Conservation (phyloP, 2,329 filamentous ascomycete genomes). For the Alternaria burnsii region DNA sequence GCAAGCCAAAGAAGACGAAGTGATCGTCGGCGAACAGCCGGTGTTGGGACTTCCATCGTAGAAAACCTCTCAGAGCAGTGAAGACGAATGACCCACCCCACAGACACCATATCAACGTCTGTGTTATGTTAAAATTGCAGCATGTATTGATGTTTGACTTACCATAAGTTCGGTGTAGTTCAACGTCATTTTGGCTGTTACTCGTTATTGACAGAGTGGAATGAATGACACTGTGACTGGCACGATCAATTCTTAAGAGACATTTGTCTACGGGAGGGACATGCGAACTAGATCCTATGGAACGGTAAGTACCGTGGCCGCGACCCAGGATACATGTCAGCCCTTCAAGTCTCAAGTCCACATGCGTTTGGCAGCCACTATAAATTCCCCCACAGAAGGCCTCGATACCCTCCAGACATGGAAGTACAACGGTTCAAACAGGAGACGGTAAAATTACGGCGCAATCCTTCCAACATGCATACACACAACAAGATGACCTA, state of each 20-base stretch:
- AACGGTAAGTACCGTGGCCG: neutral
- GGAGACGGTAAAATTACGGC: too few species aligned
- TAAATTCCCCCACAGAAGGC: too few species aligned
- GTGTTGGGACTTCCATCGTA: neutral
- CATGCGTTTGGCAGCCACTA: too few species aligned
- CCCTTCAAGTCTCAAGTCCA: too few species aligned
- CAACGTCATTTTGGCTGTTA: too few species aligned
- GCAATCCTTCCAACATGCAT: too few species aligned
- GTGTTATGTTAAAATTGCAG: neutral
- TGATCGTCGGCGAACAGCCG: neutral
- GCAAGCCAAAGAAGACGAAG: neutral
- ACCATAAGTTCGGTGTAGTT: neutral
- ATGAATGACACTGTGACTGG: too few species aligned
- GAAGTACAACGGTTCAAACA: too few species aligned
- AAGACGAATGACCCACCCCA: neutral
- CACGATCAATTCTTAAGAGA: neutral
- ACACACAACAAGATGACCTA: accelerated
- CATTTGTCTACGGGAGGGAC: neutral
- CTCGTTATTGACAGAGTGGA: too few species aligned
- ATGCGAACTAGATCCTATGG: neutral
- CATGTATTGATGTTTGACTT: neutral
- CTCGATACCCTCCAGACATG: too few species aligned
- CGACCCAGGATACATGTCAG: too few species aligned
- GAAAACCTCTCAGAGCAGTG: neutral
- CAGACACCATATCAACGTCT: neutral